These are phyloP conservation scores for Mortierella sp. DNA, from an alignment of 371 early-diverging fungal genomes.

Conservation along the genomic window DNA sequence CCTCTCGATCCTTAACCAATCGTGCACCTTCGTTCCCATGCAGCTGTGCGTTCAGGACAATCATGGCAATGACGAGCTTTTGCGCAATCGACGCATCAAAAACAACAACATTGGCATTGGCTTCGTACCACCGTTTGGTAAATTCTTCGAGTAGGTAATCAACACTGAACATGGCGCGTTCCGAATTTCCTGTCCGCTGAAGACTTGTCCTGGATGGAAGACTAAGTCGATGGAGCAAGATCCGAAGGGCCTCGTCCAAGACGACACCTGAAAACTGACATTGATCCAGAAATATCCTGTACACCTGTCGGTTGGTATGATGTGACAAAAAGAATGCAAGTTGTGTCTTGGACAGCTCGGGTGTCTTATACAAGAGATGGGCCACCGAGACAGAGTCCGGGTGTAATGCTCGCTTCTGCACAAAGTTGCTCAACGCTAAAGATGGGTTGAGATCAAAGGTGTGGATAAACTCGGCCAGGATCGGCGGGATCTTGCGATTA, in stretches of 20 bases:
- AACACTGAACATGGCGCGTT: slow-evolving; percentile 59
- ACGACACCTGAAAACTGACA: slow-evolving; percentile 77
- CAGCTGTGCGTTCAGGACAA: slow-evolving; percentile 88
- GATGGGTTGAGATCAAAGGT: slow-evolving; percentile 79
- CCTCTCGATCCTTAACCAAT: slow-evolving; percentile 43
- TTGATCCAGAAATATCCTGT: slow-evolving; percentile 79
- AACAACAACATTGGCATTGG: slow-evolving; percentile 65
- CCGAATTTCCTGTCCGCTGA: slow-evolving; percentile 16
- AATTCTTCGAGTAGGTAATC: slow-evolving; percentile 84
- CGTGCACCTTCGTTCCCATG: slow-evolving; percentile 76
- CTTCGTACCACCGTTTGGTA: slow-evolving; percentile 81
- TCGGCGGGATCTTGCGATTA: slow-evolving; percentile 67
- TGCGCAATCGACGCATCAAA: slow-evolving; percentile 72
- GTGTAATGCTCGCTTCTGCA: slow-evolving; percentile 75
- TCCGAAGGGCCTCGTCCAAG: slow-evolving; percentile 85
- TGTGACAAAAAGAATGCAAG: slow-evolving; percentile 71
- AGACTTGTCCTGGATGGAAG: slow-evolving; percentile 62
- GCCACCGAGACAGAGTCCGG: slow-evolving; percentile 81
- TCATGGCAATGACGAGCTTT: slow-evolving; percentile 84
- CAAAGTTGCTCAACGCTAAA: slow-evolving; percentile 74
- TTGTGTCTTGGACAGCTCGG: slow-evolving; percentile 79
- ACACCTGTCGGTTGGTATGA: slow-evolving; percentile 66
- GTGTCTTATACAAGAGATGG: slow-evolving; percentile 83
- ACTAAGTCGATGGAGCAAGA: slow-evolving; percentile 76
- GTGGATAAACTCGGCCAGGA: slow-evolving; percentile 67